Base-by-base conservation (phyloP, 352 stramenopile species). In the Sclerospora graminicola region DNA sequence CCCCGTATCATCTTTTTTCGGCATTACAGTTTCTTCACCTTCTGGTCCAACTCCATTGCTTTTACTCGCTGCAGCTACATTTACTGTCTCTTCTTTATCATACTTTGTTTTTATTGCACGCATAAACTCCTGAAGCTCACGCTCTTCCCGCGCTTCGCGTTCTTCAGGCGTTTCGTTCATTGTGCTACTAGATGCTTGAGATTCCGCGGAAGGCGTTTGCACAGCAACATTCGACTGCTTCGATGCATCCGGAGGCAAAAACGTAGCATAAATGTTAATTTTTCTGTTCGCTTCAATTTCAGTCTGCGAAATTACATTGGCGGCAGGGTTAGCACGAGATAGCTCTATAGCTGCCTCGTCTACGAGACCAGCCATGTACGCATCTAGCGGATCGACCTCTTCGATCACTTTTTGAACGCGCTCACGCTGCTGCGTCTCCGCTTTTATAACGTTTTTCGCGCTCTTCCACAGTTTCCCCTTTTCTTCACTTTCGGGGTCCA, bases 221-320 rank as follows among this genome's bases (percentile, higher is more conserved):
- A 24, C 10, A 8, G 40, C 31, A 11, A 40, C 45, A 26, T 10
- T 20, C 8, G 54, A 37, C 10, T 54, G 44, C 29, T 63, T 40
- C 20, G 39, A 53, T 26, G 45, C 43, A 35, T 60, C 49, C 31
- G 68, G 63, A 11, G 80, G 80, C 16, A 92, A 58, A 51, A 92
- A 92, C 7, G 80, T 87, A 28, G 72, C 70, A 54, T 92, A 92
- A 54, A 92, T 88, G 54, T 92, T 83, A 20, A 92, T 72, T 58
- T 83, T 82, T 4, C 69, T 53, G 30, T 71, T 72, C 8, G 69
- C 63, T 52, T 87, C 72, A 36, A 93, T 87, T 41, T 93, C 78
- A n/a, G 84, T 76, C 34, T 87, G 55, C 6, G 81, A 93, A 23
- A 93, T 93, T 23, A 93, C 78, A 21, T 90, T 90, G 0, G 78